Conservation (phyloP, 345 rosid genomes). For the Limnanthes douglasii region DNA sequence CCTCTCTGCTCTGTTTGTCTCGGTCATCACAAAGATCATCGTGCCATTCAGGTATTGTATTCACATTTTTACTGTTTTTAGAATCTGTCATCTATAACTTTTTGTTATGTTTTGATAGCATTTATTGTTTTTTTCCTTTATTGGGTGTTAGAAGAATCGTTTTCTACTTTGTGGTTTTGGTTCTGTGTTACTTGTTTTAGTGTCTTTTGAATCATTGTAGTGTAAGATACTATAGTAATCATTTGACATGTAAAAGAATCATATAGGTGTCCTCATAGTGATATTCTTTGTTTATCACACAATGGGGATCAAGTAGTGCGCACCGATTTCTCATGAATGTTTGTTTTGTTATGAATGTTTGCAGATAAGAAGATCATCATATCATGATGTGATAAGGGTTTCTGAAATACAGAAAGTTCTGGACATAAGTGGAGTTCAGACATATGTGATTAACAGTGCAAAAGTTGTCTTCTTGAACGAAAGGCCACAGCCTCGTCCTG, state of each 20-base stretch:
- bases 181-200: too few species aligned
- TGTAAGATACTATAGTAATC: too few species aligned
- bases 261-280: too few species aligned
- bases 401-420: constrained; percentile 69
- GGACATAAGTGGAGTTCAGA: constrained; percentile 71
- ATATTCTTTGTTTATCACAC: too few species aligned
- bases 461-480: constrained; percentile 84
- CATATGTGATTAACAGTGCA: constrained; percentile 87
- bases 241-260: too few species aligned
- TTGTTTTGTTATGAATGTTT: background rate
- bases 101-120: constrained; percentile 1
- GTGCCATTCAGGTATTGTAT: constrained; percentile 53
- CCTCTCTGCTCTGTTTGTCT: constrained; percentile 71
- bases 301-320: too few species aligned
- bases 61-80: background rate
- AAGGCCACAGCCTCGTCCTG: constrained; percentile 90
- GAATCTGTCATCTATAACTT: background rate
- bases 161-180: too few species aligned
- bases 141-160: too few species aligned
- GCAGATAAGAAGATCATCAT: constrained; percentile 92
- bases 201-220: too few species aligned
- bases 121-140: too few species aligned
- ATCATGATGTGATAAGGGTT: constrained; percentile 90
- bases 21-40: constrained; percentile 51
- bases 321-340: too few species aligned